Conservation (phyloP, 2,329 filamentous ascomycete genomes). For the Colletotrichum nymphaeae region DNA sequence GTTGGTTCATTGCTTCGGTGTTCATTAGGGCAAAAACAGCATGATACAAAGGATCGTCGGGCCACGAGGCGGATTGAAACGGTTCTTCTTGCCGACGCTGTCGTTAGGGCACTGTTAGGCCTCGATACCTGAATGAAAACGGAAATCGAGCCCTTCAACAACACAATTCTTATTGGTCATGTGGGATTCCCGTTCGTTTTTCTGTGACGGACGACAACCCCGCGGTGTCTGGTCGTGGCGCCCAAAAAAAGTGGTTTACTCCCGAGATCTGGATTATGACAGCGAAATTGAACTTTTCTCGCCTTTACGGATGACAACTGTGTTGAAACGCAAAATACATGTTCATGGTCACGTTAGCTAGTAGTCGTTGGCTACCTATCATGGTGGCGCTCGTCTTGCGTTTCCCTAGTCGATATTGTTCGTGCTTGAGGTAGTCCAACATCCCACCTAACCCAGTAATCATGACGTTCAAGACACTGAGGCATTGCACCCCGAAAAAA, state of each 20-base stretch:
- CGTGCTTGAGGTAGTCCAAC: not conserved
- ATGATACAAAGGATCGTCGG: conserved; percentile 54
- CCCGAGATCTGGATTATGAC: conserved; percentile 25
- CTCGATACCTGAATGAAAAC: conserved; percentile 39
- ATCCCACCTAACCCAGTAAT: conserved; percentile 23
- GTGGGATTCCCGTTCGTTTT: conserved; percentile 17
- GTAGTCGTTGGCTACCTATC: not conserved
- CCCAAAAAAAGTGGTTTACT: conserved; percentile 22
- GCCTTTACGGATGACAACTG: not conserved
- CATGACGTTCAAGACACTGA: conserved; percentile 33
- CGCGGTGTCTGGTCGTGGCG: conserved; percentile 24
- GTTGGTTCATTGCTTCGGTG: conserved; percentile 65
- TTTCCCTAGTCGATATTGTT: not conserved
- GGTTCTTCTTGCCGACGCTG: conserved; percentile 52
- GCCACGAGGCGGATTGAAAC: conserved; percentile 45
- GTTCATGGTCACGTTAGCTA: too few species aligned
- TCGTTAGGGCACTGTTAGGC: conserved; percentile 49
- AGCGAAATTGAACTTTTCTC: conserved; percentile 32
- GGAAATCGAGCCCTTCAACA: conserved; percentile 36
- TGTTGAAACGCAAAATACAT: not conserved
- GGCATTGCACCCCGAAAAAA: not conserved
- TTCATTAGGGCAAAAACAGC: conserved; percentile 62
- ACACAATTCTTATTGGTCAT: conserved; percentile 18
- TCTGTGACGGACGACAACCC: conserved; percentile 23
- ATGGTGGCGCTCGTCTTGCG: not conserved